Base-by-base conservation (phyloP, 768 basidiomycete species). In the Phallus indusiatus region DNA sequence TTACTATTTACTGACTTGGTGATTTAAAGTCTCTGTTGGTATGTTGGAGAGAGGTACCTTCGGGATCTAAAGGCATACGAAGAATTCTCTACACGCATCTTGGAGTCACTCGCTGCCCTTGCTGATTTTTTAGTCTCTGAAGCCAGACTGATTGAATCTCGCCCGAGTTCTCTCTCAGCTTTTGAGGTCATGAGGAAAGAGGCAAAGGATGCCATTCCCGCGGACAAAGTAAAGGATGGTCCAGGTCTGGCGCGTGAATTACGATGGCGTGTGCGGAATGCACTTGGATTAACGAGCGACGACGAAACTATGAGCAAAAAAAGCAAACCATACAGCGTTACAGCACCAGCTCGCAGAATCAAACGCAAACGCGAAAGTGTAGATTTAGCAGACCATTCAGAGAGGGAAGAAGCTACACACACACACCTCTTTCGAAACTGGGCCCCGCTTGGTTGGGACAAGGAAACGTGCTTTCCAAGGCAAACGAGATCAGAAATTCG, bases 81-180 rank as follows among this genome's bases (percentile, higher is more conserved):
- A 62, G 78, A 81, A 51, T 76, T 81, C 53, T 64, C 77, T 6
- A 64, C 72, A 10, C 83, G 92, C 37, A 78, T 94, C 6, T 74
- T 95, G 53, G 75, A 80, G 12, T 90, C 89, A 9, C 73, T 96
- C 14, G 73, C 81, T 49, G 76, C 80, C 1, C 77, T 98, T 5
- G 81, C 90, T 1, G 78, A 83, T 10, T 91, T 93, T 70, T 78
- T 98, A 47, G 82, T 95, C 14, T 76, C 79, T 2, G 92, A 98
- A 69, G 81, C 76, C 12, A 81, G 83, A 22, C 74, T 78, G 8
- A 77, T 95, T 64, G 90, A 94, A 65, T 79, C 78, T 42, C 85
- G 84, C 16, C 74, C 76, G 14, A 46, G 46, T n/a, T 6, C 22
- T 2, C 48, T 21, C 20, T 37, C 36, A 16, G 34, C 8, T 53